Base-by-base conservation (phyloP, 805 yeast genomes). In the Pichia eremophila region DNA sequence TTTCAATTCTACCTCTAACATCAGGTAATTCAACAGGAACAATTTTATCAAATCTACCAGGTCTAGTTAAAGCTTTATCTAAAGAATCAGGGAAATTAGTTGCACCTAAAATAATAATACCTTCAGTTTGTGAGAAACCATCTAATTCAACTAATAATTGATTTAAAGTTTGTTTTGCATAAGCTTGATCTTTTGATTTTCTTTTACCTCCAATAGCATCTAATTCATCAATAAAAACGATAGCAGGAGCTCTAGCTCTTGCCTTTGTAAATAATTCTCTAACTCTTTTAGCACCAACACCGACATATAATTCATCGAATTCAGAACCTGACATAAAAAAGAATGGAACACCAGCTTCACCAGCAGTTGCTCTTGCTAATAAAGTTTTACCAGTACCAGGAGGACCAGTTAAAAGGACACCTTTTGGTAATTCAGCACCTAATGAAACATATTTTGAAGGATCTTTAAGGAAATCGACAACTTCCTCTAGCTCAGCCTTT, bases 371-470 rank as follows among this genome's bases (percentile, higher is more conserved):
- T 58, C 98, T 80, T 0, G 98, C 98, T 54, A 93, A 76, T 55
- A 91, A 72, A 1, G 99, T 93, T 65, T 93, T 91, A 78, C 99
- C 99, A 7, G 99, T 91, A 68, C 99, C 99, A 39, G 99, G 99
- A 37, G 99, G 99, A 41, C 99, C 99, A 12, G 98, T 93, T 54
- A 91, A 73, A 50, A 93, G 71, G 8, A 93, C 95, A 73, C 99
- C 99, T 65, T 91, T 93, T 49, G 99, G 98, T 58, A 93, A 74
- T 66, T 90, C 90, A 45, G 99, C 99, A 55, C 99, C 99, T 44
- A 93, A 75, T 1, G 95, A 95, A 44, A 97, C 95, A 69, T 89
- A 93, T 65, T 87, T 85, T 18, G 96, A 79, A 19, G 99, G 99
- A 64, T 93, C 98, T 62, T 89, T 89, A 60, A 93, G 76, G 61